Evolutionary conservation across 2,329 filamentous ascomycete genomes (phyloP).

Genomic region (Tolypocladium nubicola): DNA sequence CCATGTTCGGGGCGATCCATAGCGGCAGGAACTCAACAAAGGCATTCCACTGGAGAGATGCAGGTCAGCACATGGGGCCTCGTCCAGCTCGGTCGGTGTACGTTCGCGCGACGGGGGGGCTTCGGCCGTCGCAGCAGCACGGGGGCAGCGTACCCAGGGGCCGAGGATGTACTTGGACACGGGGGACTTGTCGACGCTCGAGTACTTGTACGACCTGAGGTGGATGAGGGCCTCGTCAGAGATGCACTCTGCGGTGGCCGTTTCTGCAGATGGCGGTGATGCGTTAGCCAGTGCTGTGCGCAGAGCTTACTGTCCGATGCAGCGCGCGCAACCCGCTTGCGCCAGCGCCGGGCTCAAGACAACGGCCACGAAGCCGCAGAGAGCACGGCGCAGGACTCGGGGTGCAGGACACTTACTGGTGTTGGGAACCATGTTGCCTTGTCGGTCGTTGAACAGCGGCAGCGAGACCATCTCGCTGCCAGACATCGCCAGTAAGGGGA

Average conservation of each 20-base stretch:
- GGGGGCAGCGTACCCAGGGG: slow-evolving; percentile 62
- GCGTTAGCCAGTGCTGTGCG: background rate
- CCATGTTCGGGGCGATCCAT: slow-evolving; percentile 97
- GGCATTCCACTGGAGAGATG: slow-evolving; percentile 74
- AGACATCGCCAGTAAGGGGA: slow-evolving; percentile 13
- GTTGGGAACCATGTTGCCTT: slow-evolving; percentile 22
- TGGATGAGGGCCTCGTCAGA: slow-evolving; percentile 86
- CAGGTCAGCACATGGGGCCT: background rate
- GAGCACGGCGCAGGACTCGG: background rate
- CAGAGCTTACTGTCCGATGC: background rate
- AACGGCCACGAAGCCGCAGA: background rate
- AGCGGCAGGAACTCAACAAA: slow-evolving; percentile 84
- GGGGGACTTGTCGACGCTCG: slow-evolving; percentile 88
- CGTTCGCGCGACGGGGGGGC: background rate
- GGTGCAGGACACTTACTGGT: slow-evolving; percentile 14
- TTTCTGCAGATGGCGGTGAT: slow-evolving; percentile 12
- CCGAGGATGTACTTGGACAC: slow-evolving; percentile 88
- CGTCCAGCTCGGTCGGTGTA: background rate
- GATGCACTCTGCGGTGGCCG: slow-evolving; percentile 59
- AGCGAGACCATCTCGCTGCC: slow-evolving; percentile 16
- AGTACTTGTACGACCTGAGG: slow-evolving; percentile 95
- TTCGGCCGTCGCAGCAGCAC: slow-evolving; percentile 1
- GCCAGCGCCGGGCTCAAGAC: background rate
- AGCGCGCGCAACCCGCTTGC: background rate
- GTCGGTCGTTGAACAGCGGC: slow-evolving; percentile 16